Conservation (phyloP, 148 eudicot species). For the Dysphania ambrosioides region DNA sequence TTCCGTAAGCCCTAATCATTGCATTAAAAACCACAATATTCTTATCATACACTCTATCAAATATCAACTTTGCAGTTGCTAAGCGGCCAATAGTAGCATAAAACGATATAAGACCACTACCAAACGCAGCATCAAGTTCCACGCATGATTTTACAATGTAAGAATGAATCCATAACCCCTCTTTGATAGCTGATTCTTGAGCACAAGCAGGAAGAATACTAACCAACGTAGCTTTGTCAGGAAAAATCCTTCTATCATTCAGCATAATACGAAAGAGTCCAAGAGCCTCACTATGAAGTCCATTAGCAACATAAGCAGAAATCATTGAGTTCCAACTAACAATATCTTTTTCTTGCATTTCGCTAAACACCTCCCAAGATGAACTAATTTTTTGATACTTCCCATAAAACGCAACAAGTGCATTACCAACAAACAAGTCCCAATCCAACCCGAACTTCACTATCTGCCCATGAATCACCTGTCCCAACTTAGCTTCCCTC, state of each 20-base stretch:
- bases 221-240: constrained; percentile 37
- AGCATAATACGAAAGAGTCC: constrained; percentile 30
- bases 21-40: constrained; percentile 30
- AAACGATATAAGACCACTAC: constrained; percentile 33
- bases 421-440: constrained; percentile 31
- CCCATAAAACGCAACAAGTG: constrained; percentile 34
- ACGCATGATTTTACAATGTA: constrained; percentile 26
- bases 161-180: constrained; percentile 35
- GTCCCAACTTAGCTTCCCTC: constrained; percentile 21
- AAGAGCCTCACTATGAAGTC: too few relatives aligned
- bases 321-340: constrained; percentile 40
- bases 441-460: constrained; percentile 32
- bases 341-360: constrained; percentile 29
- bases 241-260: constrained; percentile 14
- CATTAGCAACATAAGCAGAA: constrained; percentile 27
- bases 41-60: constrained; percentile 22
- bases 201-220: constrained; percentile 41
- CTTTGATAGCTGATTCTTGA: constrained; percentile 26
- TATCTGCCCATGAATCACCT: constrained; percentile 28
- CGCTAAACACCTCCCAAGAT: constrained; percentile 31
- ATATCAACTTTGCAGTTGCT: constrained; percentile 18
- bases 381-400: constrained; percentile 20
- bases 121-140: constrained; percentile 29
- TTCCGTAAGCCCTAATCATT: constrained; percentile 33
- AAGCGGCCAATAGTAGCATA: constrained; percentile 33